A percentile compares a stretch with the other conserved stretches of the same genome.
Conservation (phyloP, 2,329 filamentous ascomycete genomes). For the Colletotrichum melonis region DNA sequence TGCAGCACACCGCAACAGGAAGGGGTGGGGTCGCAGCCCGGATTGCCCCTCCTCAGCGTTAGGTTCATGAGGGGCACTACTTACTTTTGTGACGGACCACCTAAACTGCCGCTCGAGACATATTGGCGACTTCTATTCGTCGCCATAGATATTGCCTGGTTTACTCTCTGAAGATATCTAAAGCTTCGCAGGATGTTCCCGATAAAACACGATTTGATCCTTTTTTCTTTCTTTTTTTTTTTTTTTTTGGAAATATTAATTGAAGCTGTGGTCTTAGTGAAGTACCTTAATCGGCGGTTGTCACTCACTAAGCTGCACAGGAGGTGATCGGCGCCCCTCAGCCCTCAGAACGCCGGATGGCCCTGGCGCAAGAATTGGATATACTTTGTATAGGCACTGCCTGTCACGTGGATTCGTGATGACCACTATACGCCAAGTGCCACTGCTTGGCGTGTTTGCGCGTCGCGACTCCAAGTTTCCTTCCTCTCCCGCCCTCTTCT, state of each 20-base stretch:
- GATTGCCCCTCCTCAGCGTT: conserved; percentile 18
- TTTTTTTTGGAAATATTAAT: no score
- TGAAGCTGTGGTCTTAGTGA: not conserved
- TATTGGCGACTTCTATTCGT: not conserved
- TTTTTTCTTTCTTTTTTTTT: no score
- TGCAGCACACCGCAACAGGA: conserved; percentile 33
- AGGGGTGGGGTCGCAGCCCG: conserved; percentile 13
- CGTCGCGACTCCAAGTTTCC: not conserved
- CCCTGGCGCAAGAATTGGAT: not conserved
- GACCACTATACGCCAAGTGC: not conserved
- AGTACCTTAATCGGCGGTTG: not conserved
- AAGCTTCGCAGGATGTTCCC: not conserved
- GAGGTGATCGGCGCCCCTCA: not conserved
- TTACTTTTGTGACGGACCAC: not conserved
- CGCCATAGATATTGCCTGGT: not conserved
- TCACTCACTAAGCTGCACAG: not conserved
- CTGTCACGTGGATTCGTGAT: conserved; percentile 33
- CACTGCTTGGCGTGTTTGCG: not conserved
- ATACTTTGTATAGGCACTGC: no score
- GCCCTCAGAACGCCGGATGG: not conserved
- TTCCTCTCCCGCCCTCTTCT: not conserved
- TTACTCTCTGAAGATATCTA: not conserved
- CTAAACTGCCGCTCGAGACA: not conserved
- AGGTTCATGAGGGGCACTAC: not conserved
- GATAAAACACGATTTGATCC: no score